A percentile compares a stretch with the other conserved stretches of the same genome.
Evolutionary conservation across 1,284 basidiomycete species (phyloP).

Genomic region (Violaceomyces palustris): DNA sequence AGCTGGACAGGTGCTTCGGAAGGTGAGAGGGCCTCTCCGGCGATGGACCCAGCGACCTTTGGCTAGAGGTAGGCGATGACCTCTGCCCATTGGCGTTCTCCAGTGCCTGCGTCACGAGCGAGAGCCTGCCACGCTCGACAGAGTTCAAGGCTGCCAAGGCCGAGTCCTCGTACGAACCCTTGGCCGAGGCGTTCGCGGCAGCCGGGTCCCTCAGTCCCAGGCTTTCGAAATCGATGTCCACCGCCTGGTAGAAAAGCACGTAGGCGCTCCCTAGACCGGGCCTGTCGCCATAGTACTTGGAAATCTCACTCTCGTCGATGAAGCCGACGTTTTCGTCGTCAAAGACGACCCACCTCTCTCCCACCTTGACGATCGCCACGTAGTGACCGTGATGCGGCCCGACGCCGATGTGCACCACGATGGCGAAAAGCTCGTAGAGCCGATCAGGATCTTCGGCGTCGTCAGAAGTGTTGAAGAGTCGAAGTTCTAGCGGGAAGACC

Average conservation of each 20-base stretch:
- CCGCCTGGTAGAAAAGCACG: conserved; percentile 94
- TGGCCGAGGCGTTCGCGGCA: no score
- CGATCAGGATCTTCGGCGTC: conserved; percentile 78
- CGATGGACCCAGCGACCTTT: no score
- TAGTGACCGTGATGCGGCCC: conserved; percentile 97
- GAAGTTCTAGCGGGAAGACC: conserved; percentile 86
- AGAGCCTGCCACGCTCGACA: no score
- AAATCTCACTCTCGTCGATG: conserved; percentile 82
- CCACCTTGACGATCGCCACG: conserved; percentile 85
- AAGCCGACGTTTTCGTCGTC: conserved; percentile 88
- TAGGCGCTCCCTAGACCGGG: conserved; percentile 77
- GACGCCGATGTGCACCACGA: conserved; percentile 94
- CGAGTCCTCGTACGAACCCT: no score
- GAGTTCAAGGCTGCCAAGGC: no score
- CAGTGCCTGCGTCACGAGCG: no score
- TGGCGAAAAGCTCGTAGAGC: conserved; percentile 87
- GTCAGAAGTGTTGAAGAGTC: conserved; percentile 94
- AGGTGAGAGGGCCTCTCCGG: no score
- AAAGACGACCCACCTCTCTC: conserved; percentile 77
- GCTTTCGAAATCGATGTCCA: conserved; percentile 57
- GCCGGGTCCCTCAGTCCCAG: conserved; percentile 18
- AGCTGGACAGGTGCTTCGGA: neutral
- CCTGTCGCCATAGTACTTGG: conserved; percentile 89
- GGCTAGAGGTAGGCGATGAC: no score
- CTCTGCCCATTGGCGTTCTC: no score